Evolutionary conservation across 208 protist genomes (phyloP).

Genomic region (Leishmania major): DNA sequence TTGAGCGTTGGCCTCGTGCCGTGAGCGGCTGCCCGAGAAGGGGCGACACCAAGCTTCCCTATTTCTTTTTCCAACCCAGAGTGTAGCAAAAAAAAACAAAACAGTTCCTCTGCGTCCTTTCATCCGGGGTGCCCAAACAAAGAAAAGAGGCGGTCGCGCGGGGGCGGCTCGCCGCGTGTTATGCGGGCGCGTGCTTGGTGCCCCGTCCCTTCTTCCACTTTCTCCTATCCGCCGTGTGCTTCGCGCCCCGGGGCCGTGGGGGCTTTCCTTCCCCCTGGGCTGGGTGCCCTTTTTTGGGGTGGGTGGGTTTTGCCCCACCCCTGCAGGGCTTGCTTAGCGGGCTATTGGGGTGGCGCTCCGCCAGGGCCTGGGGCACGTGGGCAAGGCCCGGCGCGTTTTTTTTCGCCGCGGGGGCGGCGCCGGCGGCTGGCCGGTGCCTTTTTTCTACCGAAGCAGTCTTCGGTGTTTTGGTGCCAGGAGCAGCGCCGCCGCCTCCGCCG

Average conservation of each 20-base stretch:
- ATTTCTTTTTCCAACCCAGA: background rate
- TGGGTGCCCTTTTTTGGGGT: background rate
- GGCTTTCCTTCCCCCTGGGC: too few relatives aligned
- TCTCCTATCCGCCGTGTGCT: background rate
- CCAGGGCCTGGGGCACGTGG: too few relatives aligned
- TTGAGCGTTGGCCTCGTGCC: background rate
- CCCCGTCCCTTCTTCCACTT: background rate
- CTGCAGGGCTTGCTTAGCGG: too few relatives aligned
- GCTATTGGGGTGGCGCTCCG: too few relatives aligned
- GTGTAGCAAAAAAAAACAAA: background rate
- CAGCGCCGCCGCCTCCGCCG: conserved; percentile 13
- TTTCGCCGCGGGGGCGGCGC: background rate
- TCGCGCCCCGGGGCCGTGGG: background rate
- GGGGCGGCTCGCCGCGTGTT: background rate
- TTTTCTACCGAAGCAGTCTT: conserved; percentile 13
- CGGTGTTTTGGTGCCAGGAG: conserved; percentile 4
- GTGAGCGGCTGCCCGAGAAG: background rate
- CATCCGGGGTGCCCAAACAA: background rate
- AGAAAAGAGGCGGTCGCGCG: background rate
- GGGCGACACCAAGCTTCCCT: background rate
- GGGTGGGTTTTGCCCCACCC: too few relatives aligned
- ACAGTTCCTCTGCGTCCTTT: background rate
- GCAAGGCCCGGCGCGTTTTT: too few relatives aligned
- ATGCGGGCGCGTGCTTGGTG: background rate
- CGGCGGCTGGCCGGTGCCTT: background rate